phyloP scores from a whole-genome alignment of 257 asterid genomes.

The Solanum sitiens region DNA sequence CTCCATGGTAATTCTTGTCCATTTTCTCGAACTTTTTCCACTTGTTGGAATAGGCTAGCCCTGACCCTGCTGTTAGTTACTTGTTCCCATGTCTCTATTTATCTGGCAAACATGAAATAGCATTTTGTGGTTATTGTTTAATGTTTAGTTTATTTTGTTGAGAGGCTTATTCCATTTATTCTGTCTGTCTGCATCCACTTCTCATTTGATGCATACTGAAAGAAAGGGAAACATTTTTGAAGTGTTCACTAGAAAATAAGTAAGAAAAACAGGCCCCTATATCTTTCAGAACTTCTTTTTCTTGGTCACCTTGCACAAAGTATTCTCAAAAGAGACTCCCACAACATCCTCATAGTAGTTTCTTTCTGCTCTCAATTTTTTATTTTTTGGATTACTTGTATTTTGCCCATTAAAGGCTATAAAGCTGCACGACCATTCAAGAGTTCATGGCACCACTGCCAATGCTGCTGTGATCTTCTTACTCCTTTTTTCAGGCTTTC shows the following conservation, averaged over 20 bases:
- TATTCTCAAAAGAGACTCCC: not conserved
- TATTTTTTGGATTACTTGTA: not conserved
- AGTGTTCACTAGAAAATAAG: not conserved
- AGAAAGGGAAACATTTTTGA: not conserved
- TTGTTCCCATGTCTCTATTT: not conserved
- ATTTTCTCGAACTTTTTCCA: not conserved
- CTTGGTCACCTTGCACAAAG: not conserved
- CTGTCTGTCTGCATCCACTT: not conserved
- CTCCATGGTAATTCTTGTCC: slow-evolving; percentile 57
- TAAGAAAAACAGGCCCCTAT: not conserved
- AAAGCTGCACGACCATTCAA: not conserved
- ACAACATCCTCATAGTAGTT: not conserved
- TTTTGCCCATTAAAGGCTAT: not conserved
- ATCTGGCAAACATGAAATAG: not conserved
- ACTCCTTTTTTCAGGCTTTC: not conserved
- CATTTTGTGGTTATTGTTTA: not conserved
- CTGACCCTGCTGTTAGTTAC: not conserved
- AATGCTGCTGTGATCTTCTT: not conserved
- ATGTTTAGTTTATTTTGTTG: not conserved
- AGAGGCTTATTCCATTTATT: not conserved
- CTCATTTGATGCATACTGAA: not conserved
- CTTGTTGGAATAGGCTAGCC: not conserved
- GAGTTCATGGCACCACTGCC: not conserved
- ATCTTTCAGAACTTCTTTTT: not conserved
- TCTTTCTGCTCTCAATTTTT: not conserved